These are phyloP conservation scores for Moricandia arvensis DNA, from an alignment of 345 rosid species.

Conservation along the genomic window DNA sequence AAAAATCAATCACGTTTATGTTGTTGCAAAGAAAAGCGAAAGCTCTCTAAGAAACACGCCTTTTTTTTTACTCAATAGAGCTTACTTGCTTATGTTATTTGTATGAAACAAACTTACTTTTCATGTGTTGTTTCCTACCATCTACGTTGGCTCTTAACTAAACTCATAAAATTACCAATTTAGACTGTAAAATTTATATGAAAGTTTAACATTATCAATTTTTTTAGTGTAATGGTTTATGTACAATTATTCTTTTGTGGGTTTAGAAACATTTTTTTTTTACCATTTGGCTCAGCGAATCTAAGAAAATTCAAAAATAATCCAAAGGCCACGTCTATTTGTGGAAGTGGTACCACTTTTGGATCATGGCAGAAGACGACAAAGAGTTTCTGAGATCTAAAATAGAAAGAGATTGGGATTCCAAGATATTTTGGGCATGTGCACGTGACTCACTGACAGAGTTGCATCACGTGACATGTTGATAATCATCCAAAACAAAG, in stretches of 20 bases:
- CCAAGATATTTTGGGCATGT: constrained; percentile 2
- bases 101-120: background rate
- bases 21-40: background rate
- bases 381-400: constrained; percentile 7
- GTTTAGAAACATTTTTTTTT: background rate
- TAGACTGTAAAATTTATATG: too few species aligned
- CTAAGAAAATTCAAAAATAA: background rate
- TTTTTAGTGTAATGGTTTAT: too few species aligned
- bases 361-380: background rate
- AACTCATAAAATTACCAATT: too few species aligned
- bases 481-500: constrained; percentile 1
- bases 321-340: background rate
- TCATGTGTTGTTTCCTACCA: background rate
- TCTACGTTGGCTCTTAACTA: too few species aligned
- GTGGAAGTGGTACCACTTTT: background rate
- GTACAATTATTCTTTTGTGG: too few species aligned
- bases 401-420: background rate
- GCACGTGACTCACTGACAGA: constrained; percentile 18
- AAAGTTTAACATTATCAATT: too few species aligned
- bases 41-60: background rate
- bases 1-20: background rate
- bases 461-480: constrained; percentile 22
- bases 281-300: background rate
- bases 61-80: background rate
- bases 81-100: background rate